These are phyloP conservation scores for Diaporthe citrichinensis DNA, from an alignment of 2,329 filamentous ascomycete species.

Conservation along the genomic window DNA sequence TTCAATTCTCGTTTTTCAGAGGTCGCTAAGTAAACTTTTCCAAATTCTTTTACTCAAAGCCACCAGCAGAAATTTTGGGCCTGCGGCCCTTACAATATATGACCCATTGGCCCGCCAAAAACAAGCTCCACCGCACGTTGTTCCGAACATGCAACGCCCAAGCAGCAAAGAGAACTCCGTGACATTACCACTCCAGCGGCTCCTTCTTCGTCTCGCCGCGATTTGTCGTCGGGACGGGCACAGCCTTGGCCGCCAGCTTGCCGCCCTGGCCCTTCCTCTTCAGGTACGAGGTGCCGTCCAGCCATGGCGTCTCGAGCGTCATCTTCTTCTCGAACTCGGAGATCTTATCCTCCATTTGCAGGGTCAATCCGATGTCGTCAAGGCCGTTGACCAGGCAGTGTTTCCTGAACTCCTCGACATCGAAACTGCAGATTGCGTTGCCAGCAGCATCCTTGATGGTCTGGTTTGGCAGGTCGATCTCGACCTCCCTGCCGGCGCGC, in stretches of 20 bases:
- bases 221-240: conserved; percentile 89
- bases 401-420: conserved; percentile 94
- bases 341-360: conserved; percentile 94
- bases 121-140: conserved; percentile 12
- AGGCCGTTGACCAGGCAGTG: conserved; percentile 94
- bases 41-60: background rate
- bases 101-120: conserved; percentile 12
- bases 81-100: background rate
- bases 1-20: conserved; percentile 26
- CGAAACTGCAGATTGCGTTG: conserved; percentile 81
- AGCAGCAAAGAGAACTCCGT: conserved; percentile 37
- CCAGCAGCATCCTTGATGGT: conserved; percentile 83
- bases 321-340: conserved; percentile 83
- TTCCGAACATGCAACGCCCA: conserved; percentile 33
- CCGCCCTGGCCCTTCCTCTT: conserved; percentile 69
- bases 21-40: conserved; percentile 32
- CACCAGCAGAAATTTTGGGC: background rate
- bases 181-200: conserved; percentile 85
- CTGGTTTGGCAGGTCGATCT: conserved; percentile 91
- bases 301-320: conserved; percentile 86
- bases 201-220: conserved; percentile 86
- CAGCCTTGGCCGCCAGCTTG: conserved; percentile 70
- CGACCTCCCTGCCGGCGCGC: conserved; percentile 83
- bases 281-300: conserved; percentile 89
- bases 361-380: conserved; percentile 95